These are phyloP conservation scores for Massariosphaeria phaeospora DNA, from an alignment of 495 filamentous ascomycete species.

Conservation along the genomic window DNA sequence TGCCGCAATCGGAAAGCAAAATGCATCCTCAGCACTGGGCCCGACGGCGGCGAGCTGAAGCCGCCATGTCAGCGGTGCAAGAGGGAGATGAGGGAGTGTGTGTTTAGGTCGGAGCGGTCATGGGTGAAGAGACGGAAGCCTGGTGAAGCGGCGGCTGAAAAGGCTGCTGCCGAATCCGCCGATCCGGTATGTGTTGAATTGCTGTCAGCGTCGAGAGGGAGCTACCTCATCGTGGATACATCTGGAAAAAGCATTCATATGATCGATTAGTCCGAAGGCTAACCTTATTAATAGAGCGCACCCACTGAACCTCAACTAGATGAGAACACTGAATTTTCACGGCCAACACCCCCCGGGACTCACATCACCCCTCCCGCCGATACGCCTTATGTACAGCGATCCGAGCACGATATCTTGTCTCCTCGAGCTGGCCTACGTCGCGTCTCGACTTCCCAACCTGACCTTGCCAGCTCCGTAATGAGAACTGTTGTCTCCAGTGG, in stretches of 20 bases:
- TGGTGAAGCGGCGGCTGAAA: conserved; percentile 7
- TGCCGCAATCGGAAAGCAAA: conserved; percentile 31
- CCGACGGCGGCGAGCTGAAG: conserved; percentile 23
- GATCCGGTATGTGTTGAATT: too few species aligned
- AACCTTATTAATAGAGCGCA: too few species aligned
- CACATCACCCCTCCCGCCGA: conserved; percentile 1
- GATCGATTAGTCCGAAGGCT: too few species aligned
- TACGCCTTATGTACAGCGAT: conserved; percentile 4
- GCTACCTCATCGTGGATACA: too few species aligned
- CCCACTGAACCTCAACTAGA: too few species aligned
- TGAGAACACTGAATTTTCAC: not conserved
- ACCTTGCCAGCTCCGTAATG: conserved; percentile 27
- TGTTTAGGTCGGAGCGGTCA: conserved; percentile 29
- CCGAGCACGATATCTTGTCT: conserved; percentile 11
- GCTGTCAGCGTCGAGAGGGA: too few species aligned
- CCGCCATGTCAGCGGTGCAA: conserved; percentile 30
- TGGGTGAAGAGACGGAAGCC: conserved; percentile 32
- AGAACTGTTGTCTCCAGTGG: conserved; percentile 37
- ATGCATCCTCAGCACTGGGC: conserved; percentile 22
- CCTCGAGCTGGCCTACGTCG: conserved; percentile 9
- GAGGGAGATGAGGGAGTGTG: conserved; percentile 32
- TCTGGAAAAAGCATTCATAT: too few species aligned
- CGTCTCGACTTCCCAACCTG: conserved; percentile 20
- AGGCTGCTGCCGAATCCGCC: not conserved
- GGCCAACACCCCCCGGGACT: not conserved